Evolutionary conservation across 805 yeast genomes (phyloP).

Genomic region (Suhomyces faveliae): DNA sequence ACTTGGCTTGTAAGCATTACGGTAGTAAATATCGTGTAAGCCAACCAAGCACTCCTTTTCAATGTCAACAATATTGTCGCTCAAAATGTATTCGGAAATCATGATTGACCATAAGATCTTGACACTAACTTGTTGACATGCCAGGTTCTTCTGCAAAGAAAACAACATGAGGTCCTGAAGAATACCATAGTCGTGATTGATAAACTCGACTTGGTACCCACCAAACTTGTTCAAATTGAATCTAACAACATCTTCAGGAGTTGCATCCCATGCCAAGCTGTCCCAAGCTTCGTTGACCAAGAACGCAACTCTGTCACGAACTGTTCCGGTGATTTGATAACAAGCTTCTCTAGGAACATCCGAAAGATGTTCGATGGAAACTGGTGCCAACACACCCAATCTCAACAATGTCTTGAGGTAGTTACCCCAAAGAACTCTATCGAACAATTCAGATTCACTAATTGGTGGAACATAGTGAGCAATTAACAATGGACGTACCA

Average conservation of each 20-base stretch:
- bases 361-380: constrained; percentile 66
- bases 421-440: constrained; percentile 65
- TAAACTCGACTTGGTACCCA: constrained; percentile 68
- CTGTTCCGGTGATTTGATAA: constrained; percentile 56
- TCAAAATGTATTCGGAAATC: constrained; percentile 61
- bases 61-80: constrained; percentile 56
- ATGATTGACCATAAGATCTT: constrained; percentile 69
- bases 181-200: constrained; percentile 55
- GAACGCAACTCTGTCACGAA: constrained; percentile 57
- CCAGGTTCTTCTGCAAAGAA: constrained; percentile 63
- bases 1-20: constrained; percentile 56
- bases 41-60: constrained; percentile 65
- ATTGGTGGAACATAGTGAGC: constrained; percentile 51
- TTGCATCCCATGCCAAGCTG: constrained; percentile 61
- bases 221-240: constrained; percentile 64
- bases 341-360: constrained; percentile 74
- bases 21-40: constrained; percentile 60
- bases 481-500: constrained; percentile 51
- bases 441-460: constrained; percentile 51
- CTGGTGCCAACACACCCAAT: constrained; percentile 64
- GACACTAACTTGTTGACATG: constrained; percentile 61
- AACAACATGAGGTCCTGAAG: constrained; percentile 64
- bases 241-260: constrained; percentile 50
- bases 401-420: constrained; percentile 57
- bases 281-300: constrained; percentile 71